Conservation (phyloP, 2,329 filamentous ascomycete genomes). For the Phaeoacremonium minimum region DNA sequence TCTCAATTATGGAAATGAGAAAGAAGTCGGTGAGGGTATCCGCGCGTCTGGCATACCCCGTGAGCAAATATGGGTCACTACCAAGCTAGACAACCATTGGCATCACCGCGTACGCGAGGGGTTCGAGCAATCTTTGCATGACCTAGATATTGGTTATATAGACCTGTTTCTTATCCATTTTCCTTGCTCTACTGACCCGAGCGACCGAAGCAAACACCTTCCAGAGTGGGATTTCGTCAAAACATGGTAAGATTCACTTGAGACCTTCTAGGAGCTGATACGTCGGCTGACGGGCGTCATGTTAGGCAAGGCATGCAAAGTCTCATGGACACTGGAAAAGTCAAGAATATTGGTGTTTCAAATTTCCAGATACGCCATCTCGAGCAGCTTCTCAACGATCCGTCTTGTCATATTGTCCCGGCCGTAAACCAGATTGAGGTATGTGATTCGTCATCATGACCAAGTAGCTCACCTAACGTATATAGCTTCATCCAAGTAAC, state of each 20-base stretch:
- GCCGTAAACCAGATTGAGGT: constrained; percentile 62
- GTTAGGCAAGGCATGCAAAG: constrained; percentile 44
- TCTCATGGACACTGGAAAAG: constrained; percentile 50
- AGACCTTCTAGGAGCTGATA: not conserved
- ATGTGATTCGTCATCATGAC: not conserved
- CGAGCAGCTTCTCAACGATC: constrained; percentile 57
- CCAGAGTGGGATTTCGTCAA: constrained; percentile 59
- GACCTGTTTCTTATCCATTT: constrained; percentile 21
- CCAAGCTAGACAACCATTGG: constrained; percentile 17
- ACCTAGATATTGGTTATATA: constrained; percentile 22
- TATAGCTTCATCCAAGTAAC: constrained; percentile 51
- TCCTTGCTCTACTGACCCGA: constrained; percentile 13
- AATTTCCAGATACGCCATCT: constrained; percentile 66
- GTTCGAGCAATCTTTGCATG: constrained; percentile 19
- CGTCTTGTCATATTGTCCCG: constrained; percentile 36
- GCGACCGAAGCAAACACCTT: constrained; percentile 48
- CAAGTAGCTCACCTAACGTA: not conserved
- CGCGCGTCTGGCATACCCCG: constrained; percentile 25
- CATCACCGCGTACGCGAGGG: constrained; percentile 21
- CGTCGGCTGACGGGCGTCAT: not conserved
- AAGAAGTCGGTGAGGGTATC: constrained; percentile 23
- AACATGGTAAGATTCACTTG: constrained; percentile 26
- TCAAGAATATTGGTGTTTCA: constrained; percentile 63
- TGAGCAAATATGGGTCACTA: constrained; percentile 23
- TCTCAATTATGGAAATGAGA: constrained; percentile 19